phyloP scores from a whole-genome alignment of 306 rosid species.

The Crotalaria pallida region DNA sequence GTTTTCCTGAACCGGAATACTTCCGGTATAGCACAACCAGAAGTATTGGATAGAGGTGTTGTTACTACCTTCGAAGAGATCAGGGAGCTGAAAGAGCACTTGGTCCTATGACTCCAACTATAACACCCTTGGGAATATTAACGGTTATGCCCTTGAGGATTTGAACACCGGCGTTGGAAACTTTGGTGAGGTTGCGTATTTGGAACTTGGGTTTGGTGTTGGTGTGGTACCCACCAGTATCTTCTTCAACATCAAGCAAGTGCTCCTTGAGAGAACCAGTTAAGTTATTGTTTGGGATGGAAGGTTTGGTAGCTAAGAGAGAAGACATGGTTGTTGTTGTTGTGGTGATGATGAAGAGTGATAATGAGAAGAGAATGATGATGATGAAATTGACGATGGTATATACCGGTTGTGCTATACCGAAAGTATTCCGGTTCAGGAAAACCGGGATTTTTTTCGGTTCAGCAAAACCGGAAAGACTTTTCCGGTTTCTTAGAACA shows the following conservation, averaged over 20 bases:
- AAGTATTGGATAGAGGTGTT: too few relatives aligned
- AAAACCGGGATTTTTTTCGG: too few relatives aligned
- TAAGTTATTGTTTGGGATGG: too few relatives aligned
- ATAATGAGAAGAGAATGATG: too few relatives aligned
- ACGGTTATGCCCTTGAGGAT: conserved; percentile 58
- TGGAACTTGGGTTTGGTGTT: conserved; percentile 33
- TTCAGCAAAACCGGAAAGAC: too few relatives aligned
- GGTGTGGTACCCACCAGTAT: not conserved
- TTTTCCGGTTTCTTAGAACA: too few relatives aligned
- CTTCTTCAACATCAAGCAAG: conserved; percentile 37
- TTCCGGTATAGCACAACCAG: too few relatives aligned
- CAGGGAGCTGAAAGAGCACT: conserved; percentile 97
- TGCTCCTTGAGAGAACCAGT: conserved; percentile 25
- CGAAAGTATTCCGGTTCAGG: too few relatives aligned
- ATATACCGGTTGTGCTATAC: too few relatives aligned
- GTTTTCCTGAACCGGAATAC: too few relatives aligned
- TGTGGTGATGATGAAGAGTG: too few relatives aligned
- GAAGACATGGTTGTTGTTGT: not conserved
- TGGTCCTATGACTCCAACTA: conserved; percentile 85
- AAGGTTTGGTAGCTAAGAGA: not conserved
- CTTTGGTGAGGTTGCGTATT: conserved; percentile 49
- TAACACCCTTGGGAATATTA: conserved; percentile 54
- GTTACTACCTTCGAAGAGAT: conserved; percentile 74
- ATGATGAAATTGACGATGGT: not conserved
- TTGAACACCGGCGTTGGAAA: conserved; percentile 42